Percentiles rank a stretch among this genome's conserved stretches.
phyloP scores from a whole-genome alignment of 2,329 filamentous ascomycete genomes.

The Rhinocladiella similis region DNA sequence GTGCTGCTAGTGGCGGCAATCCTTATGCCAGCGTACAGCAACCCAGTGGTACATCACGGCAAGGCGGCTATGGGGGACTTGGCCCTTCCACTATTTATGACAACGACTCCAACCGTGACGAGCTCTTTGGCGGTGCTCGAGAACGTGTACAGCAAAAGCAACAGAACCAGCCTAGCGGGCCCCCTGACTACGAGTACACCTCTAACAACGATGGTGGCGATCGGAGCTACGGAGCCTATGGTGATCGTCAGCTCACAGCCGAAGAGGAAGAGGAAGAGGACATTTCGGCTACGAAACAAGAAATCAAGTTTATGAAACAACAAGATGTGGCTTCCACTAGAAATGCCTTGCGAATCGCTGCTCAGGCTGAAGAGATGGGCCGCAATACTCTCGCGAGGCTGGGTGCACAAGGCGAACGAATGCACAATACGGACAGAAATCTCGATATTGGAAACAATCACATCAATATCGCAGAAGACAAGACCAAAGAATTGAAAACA shows the following conservation, averaged over 20 bases:
- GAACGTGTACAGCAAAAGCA: constrained; percentile 50
- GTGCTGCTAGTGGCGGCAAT: constrained; percentile 40
- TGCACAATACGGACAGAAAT: constrained; percentile 80
- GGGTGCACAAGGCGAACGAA: constrained; percentile 74
- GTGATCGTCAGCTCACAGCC: constrained; percentile 75
- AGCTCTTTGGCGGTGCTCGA: constrained; percentile 59
- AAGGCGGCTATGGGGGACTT: constrained; percentile 58
- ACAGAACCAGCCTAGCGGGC: constrained; percentile 32
- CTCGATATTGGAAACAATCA: constrained; percentile 77
- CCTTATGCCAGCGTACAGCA: constrained; percentile 33
- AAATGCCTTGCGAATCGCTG: constrained; percentile 67
- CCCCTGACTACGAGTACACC: constrained; percentile 37
- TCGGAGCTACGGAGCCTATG: constrained; percentile 53
- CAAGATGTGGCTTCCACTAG: constrained; percentile 72
- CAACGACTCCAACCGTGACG: constrained; percentile 57
- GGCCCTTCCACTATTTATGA: constrained; percentile 52
- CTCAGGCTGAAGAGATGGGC: constrained; percentile 70
- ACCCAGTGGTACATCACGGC: constrained; percentile 44
- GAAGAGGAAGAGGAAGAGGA: constrained; percentile 77
- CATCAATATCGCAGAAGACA: constrained; percentile 74
- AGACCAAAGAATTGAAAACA: constrained; percentile 78
- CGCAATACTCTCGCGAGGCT: constrained; percentile 71
- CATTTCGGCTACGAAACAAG: constrained; percentile 68
- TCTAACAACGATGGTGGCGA: constrained; percentile 35
- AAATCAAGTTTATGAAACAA: constrained; percentile 75